Percentiles rank a stretch among this genome's conserved stretches.
phyloP scores from a whole-genome alignment of 2,329 filamentous ascomycete genomes.

The Falciphora oryzae region DNA sequence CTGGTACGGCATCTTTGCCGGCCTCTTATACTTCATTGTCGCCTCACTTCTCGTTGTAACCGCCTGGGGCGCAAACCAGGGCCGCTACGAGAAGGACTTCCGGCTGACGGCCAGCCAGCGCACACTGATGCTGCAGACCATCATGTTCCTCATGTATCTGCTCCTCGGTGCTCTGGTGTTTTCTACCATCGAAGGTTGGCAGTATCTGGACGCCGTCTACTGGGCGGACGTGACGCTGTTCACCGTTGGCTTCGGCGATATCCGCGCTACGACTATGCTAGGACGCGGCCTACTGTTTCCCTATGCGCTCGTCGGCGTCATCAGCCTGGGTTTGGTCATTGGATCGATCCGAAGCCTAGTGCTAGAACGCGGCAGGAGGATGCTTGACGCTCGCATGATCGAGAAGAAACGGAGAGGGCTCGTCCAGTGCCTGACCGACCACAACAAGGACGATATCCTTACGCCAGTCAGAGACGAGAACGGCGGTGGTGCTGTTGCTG shows the following conservation, averaged over 20 bases:
- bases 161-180: slow-evolving; percentile 73
- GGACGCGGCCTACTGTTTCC: slow-evolving; percentile 72
- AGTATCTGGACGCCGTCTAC: slow-evolving; percentile 71
- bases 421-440: slow-evolving; percentile 38
- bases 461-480: slow-evolving; percentile 36
- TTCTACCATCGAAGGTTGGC: slow-evolving; percentile 64
- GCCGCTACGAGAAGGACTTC: slow-evolving; percentile 74
- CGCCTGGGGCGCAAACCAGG: slow-evolving; percentile 64
- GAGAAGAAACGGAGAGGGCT: slow-evolving; percentile 51
- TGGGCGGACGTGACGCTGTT: slow-evolving; percentile 70
- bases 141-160: slow-evolving; percentile 76
- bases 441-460: slow-evolving; percentile 42
- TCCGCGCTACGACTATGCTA: slow-evolving; percentile 40
- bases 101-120: slow-evolving; percentile 72
- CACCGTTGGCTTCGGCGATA: slow-evolving; percentile 59
- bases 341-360: slow-evolving; percentile 46
- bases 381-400: slow-evolving; percentile 50
- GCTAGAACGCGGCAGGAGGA: slow-evolving; percentile 49
- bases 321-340: slow-evolving; percentile 49
- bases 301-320: slow-evolving; percentile 75
- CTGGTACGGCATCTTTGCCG: slow-evolving; percentile 79
- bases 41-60: slow-evolving; percentile 73
- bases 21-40: slow-evolving; percentile 72
- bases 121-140: slow-evolving; percentile 86
- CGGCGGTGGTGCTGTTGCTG: slow-evolving; percentile 2